Evolutionary conservation across 441 rosid species (phyloP), one percentile per base, ranked within the genome.

Genomic region (Cnidoscolus chayamansa): DNA sequence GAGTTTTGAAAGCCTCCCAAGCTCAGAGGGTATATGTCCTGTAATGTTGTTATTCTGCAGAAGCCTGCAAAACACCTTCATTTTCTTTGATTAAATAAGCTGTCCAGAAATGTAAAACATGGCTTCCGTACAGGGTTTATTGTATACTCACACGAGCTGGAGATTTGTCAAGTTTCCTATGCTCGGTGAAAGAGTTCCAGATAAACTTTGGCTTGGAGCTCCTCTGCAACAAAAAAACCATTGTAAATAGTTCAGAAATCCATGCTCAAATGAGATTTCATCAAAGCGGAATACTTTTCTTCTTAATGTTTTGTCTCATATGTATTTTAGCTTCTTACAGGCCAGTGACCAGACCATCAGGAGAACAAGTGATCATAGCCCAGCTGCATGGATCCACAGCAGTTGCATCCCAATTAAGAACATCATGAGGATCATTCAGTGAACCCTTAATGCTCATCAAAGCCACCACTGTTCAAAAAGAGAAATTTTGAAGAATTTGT

Each of bases 341-440:
- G 81, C 83, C 84, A 78, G 71, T 70, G 80, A 95, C 98, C 37
- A 93, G 83, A 80, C 88, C 86, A 80, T 91, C 98, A 56, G 83
- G 4, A 63, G 93, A 88, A 64, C 99, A 95, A 68, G 92, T 80
- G 76, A 95, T 78, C 96, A 93, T 87, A 72, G 77, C 75, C 99
- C 99, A 95, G 84, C 90, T 91, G 81, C 99, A 95, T 75, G 98
- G 98, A 90, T 95, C 99, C 78, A 93, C 98, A 65, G 99, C 86
- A 70, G 86, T 84, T 30, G 80, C 90, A 82, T 95, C 99, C 99
- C 98, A 95, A 59, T 74, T 82, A 63, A 95, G 87, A 79, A 91
- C 91, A 68, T 82, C 84, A 84, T 81, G 92, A 68, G 99, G 98
- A 84, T 95, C 99, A 68, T 70, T 54, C 66, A 95, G 80, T 50